Conservation (phyloP, 108 stramenopile species). For the Nitzschia sp. region DNA sequence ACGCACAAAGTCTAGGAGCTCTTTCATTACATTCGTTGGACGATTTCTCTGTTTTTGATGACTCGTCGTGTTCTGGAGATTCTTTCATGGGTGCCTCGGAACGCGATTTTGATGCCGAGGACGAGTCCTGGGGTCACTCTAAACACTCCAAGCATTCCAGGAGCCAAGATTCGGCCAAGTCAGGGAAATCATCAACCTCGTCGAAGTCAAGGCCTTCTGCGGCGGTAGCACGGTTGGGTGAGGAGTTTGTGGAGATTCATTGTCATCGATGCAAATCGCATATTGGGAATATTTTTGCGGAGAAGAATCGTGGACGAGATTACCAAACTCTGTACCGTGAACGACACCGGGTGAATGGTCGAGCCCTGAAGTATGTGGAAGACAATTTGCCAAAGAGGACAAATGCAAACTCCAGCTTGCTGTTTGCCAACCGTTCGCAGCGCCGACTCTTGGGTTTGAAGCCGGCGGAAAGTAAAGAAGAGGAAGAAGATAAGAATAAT, state of each 20-base stretch:
- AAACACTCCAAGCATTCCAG: too few species aligned
- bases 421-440: slow-evolving; percentile 29
- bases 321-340: slow-evolving; percentile 11
- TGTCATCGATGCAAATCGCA: slow-evolving; percentile 41
- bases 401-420: slow-evolving; percentile 10
- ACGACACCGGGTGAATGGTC: slow-evolving; percentile 38
- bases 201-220: not conserved
- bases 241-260: slow-evolving; percentile 27
- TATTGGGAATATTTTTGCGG: slow-evolving; percentile 24
- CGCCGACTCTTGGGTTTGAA: slow-evolving; percentile 21
- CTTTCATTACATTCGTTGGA: slow-evolving; percentile 9
- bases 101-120: not conserved
- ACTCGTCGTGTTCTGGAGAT: slow-evolving; percentile 2
- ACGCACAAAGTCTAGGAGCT: not conserved
- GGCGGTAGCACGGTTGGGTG: slow-evolving; percentile 2
- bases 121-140: not conserved
- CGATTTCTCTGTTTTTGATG: slow-evolving; percentile 9
- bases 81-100: slow-evolving; percentile 3
- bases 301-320: slow-evolving; percentile 17
- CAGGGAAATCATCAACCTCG: not conserved
- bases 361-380: slow-evolving; percentile 30
- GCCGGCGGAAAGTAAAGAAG: not conserved
- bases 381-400: slow-evolving; percentile 23
- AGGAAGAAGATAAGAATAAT: not conserved
- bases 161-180: too few species aligned